Base-by-base conservation (phyloP, 73 alveolate genomes). In the Blepharisma stoltei region DNA sequence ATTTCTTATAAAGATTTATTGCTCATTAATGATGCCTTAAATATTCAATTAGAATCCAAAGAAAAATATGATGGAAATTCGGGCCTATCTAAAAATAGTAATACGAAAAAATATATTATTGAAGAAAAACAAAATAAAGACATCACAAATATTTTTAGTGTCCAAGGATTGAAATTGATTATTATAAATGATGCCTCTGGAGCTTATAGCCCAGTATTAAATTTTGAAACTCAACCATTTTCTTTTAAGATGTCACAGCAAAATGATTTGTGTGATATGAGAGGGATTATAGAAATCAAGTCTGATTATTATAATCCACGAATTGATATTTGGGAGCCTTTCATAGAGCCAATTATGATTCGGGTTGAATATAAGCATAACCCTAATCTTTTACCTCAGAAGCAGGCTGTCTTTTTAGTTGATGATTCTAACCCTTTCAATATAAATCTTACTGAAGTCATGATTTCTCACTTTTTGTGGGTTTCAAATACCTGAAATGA, bases 281-380 rank as follows among this genome's bases (percentile, higher is more conserved):
- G 3, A n/a, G 67, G 67, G 23, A 20, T n/a, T 14, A 1, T 14
- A n/a, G 18, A n/a, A 50, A 60, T 82, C 21, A 76, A 77, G 53
- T 60, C 76, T 49, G 52, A 78, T 7, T 82, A 71, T 67, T 82
- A 82, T 25, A 82, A 82, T 55, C 89, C 89, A 9, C 54, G 70
- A 37, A 77, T 71, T 76, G 84, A 79, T 23, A 55, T 55, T 37
- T 82, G 89, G 89, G 89, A 82, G 60, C 82, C 89, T 6, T 55
- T 82, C 6, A 7, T 82, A 3, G 89, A 82, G 43, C 38, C 81
- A 41, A 52, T 78, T 18, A 78, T 50, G 37, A 60, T 77, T 43
- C 65, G 73, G 21, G 25, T 82, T 32, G 89, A 82, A 55, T 55
- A 67, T 0, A 73, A 78, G 6, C 18, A 71, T 7, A 82, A 77